Conservation (phyloP, 1,139 yeast species). For the Candida smagusa region DNA sequence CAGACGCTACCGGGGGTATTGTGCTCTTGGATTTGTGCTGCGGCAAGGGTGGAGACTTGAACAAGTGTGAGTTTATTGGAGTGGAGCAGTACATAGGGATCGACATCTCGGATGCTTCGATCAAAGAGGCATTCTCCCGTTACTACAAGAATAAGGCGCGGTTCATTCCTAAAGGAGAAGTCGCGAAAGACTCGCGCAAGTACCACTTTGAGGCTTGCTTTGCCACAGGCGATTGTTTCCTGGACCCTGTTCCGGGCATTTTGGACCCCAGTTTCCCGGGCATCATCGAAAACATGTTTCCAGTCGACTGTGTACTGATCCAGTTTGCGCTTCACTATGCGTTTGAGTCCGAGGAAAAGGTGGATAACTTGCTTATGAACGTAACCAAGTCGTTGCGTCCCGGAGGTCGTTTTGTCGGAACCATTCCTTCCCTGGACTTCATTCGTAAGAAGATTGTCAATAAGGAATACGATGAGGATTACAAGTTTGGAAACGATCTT, state of each 20-base stretch:
- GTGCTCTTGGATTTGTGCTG: slow-evolving; percentile 80
- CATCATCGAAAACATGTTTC: slow-evolving; percentile 60
- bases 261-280: slow-evolving; percentile 58
- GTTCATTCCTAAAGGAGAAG: slow-evolving; percentile 26
- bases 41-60: slow-evolving; percentile 97
- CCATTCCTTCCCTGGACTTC: slow-evolving; percentile 89
- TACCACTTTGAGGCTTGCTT: slow-evolving; percentile 69
- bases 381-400: slow-evolving; percentile 69
- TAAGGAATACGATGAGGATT: slow-evolving; percentile 35
- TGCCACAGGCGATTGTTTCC: slow-evolving; percentile 91
- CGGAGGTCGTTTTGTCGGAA: slow-evolving; percentile 89
- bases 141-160: slow-evolving; percentile 48
- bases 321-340: slow-evolving; percentile 96
- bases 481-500: slow-evolving; percentile 80
- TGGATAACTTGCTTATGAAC: slow-evolving; percentile 67
- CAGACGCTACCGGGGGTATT: slow-evolving; percentile 37
- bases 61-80: slow-evolving; percentile 78
- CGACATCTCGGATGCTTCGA: slow-evolving; percentile 87
- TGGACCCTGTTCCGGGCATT: slow-evolving; percentile 64
- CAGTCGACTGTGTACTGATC: slow-evolving; percentile 83
- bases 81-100: slow-evolving; percentile 81
- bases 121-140: slow-evolving; percentile 78
- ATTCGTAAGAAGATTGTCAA: slow-evolving; percentile 62
- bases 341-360: slow-evolving; percentile 80
- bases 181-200: slow-evolving; percentile 40